Evolutionary conservation across 495 filamentous ascomycete species (phyloP), one percentile per base, ranked within the genome.

Genomic region (Chlorociboria aeruginascens): DNA sequence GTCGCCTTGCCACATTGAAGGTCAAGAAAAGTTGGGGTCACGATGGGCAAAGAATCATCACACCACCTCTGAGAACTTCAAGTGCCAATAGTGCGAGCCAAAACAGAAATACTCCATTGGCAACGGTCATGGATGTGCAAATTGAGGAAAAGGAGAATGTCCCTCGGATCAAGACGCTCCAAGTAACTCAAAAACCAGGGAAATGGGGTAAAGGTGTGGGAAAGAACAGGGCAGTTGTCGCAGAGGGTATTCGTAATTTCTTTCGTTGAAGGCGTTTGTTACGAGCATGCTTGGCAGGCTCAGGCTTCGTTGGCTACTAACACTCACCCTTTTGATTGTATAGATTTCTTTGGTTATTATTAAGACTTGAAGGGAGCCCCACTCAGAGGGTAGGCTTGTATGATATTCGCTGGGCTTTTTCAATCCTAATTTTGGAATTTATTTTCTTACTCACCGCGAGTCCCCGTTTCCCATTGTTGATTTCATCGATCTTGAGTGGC

Each of bases 21-120:
- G 41, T 39, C 28, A 53, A 49, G 45, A 51, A 47, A 6, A 52
- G 52, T 30, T 56, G 41, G 49, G 42, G 40, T 17, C 41, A 34
- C 30, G 55, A 58, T 25, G 55, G 49, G 37, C 58, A 51, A 11
- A 40, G 48, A 16, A 56, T 52, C 1, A 53, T 55, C 33, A 58
- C 58, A 10, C 58, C 58, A 13, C 58, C 56, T 1, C 32, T 59
- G 16, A 31, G 56, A 35, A 56, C 54, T 16, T 61, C 55, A 10
- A 56, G 52, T 36, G 51, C 55, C 11, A 57, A 57, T 31, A 57
- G 58, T 44, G 16, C 54, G 11, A 46, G 28, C 32, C 50, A 53
- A 30, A 42, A 29, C 12, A 39, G 52, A 13, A 16, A 8, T 39
- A 35, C 44, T 3, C 17, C 43, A 34, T 33, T 50, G 8, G 31